phyloP scores from a whole-genome alignment of 2,329 filamentous ascomycete genomes.

The Nannizziopsis barbatae region DNA sequence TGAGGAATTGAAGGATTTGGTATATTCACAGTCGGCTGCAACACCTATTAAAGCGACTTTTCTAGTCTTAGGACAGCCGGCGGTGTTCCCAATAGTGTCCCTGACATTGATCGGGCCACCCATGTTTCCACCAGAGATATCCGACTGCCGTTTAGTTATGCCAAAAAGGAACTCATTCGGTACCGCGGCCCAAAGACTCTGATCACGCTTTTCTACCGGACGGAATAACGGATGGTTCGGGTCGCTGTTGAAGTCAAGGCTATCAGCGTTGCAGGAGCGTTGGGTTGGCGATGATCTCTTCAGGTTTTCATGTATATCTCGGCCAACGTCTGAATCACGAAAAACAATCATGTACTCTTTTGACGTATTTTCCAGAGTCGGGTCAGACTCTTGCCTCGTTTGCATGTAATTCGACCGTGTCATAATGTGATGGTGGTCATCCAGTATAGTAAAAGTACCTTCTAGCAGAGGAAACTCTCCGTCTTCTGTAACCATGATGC shows the following conservation, averaged over 20 bases:
- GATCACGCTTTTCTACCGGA: conserved; percentile 24
- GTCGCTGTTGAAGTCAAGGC: conserved; percentile 66
- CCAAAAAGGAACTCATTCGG: conserved; percentile 58
- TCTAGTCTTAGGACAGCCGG: conserved; percentile 79
- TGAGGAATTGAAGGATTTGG: conserved; percentile 54
- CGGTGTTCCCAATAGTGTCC: conserved; percentile 64
- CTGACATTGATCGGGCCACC: conserved; percentile 58
- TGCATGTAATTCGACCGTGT: conserved; percentile 60
- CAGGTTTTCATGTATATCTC: conserved; percentile 45
- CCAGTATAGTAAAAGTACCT: conserved; percentile 70
- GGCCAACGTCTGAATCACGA: conserved; percentile 73
- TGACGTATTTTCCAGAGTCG: conserved; percentile 44
- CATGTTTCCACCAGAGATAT: conserved; percentile 50
- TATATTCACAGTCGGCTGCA: conserved; percentile 88
- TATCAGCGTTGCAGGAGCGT: conserved; percentile 59
- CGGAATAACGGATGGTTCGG: conserved; percentile 56
- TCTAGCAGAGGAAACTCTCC: conserved; percentile 73
- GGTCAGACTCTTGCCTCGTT: conserved; percentile 62
- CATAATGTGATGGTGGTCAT: conserved; percentile 79
- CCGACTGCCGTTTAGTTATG: conserved; percentile 48
- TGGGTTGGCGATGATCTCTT: conserved; percentile 44
- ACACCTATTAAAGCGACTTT: conserved; percentile 87
- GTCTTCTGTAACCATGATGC: conserved; percentile 66
- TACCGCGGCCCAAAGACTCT: conserved; percentile 43
- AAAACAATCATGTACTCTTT: conserved; percentile 82